phyloP scores from a whole-genome alignment of 2,329 filamentous ascomycete genomes.

The Alternaria novae-zelandiae region DNA sequence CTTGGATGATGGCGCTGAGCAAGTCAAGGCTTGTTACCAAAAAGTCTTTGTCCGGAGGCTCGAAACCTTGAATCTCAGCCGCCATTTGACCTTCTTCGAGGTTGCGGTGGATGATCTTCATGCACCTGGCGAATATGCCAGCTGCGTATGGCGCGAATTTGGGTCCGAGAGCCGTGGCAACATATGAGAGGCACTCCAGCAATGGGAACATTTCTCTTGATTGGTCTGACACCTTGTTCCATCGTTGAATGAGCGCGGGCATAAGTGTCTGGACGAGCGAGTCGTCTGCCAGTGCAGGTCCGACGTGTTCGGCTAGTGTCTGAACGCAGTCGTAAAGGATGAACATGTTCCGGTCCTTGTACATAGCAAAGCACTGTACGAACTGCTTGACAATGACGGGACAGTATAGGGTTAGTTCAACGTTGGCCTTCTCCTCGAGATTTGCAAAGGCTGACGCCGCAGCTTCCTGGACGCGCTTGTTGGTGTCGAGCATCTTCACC shows the following conservation, averaged over 20 bases:
- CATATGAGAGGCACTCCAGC: slow-evolving; percentile 94
- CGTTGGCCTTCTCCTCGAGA: slow-evolving; percentile 90
- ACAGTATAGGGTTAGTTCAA: slow-evolving; percentile 81
- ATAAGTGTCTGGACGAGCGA: slow-evolving; percentile 86
- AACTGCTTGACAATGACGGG: slow-evolving; percentile 90
- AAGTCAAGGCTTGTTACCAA: slow-evolving; percentile 93
- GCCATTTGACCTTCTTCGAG: slow-evolving; percentile 80
- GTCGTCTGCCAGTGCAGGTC: slow-evolving; percentile 77
- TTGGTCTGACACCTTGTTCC: slow-evolving; percentile 84
- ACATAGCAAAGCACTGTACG: slow-evolving; percentile 87
- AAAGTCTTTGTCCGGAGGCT: slow-evolving; percentile 94
- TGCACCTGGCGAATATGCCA: slow-evolving; percentile 86
- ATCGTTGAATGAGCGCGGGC: slow-evolving; percentile 88
- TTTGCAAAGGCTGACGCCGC: slow-evolving; percentile 95
- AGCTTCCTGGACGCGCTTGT: slow-evolving; percentile 97
- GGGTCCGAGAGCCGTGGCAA: slow-evolving; percentile 83
- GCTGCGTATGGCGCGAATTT: slow-evolving; percentile 84
- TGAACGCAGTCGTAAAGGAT: slow-evolving; percentile 98
- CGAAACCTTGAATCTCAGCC: slow-evolving; percentile 69
- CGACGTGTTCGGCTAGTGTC: slow-evolving; percentile 91
- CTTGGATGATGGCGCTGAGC: slow-evolving; percentile 90
- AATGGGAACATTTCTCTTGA: slow-evolving; percentile 93
- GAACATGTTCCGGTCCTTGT: slow-evolving; percentile 99
- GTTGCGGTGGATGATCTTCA: slow-evolving; percentile 90
- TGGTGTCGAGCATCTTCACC: slow-evolving; percentile 91